Evolutionary conservation across 1,284 basidiomycete genomes (phyloP).

Genomic region (Leccinum angustisporum): DNA sequence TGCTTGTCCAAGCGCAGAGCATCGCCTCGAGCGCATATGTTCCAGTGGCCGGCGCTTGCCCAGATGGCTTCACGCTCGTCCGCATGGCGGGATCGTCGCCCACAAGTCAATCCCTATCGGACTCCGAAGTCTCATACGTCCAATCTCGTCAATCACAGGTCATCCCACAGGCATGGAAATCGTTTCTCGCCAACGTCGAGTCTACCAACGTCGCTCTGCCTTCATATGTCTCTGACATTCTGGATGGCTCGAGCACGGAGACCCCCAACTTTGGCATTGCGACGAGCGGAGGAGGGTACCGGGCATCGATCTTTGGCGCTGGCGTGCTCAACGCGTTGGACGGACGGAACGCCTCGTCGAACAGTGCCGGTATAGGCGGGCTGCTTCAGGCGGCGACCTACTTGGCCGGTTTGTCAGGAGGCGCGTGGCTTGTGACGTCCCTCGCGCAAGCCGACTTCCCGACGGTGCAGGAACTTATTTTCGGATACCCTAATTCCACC

Average conservation of each 20-base stretch:
- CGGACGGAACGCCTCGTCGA: constrained; percentile 44
- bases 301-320: constrained; percentile 51
- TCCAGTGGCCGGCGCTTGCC: constrained; percentile 29
- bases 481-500: constrained; percentile 31
- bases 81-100: constrained; percentile 31
- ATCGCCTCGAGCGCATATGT: constrained; percentile 28
- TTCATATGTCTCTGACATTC: constrained; percentile 37
- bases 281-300: constrained; percentile 47
- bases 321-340: constrained; percentile 52
- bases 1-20: constrained; percentile 22
- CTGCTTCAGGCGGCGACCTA: constrained; percentile 50
- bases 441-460: constrained; percentile 43
- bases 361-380: constrained; percentile 45
- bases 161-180: constrained; percentile 34
- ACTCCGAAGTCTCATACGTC: constrained; percentile 32
- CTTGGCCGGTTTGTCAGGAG: constrained; percentile 45
- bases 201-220: constrained; percentile 30
- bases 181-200: constrained; percentile 38
- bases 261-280: constrained; percentile 44
- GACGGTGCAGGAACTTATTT: constrained; percentile 37
- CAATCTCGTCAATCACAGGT: constrained; percentile 29
- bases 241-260: constrained; percentile 24
- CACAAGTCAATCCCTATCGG: constrained; percentile 32
- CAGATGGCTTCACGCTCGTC: constrained; percentile 33
- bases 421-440: constrained; percentile 41